Base-by-base conservation (phyloP, 768 basidiomycete species). In the Fomitopsis pulvina region DNA sequence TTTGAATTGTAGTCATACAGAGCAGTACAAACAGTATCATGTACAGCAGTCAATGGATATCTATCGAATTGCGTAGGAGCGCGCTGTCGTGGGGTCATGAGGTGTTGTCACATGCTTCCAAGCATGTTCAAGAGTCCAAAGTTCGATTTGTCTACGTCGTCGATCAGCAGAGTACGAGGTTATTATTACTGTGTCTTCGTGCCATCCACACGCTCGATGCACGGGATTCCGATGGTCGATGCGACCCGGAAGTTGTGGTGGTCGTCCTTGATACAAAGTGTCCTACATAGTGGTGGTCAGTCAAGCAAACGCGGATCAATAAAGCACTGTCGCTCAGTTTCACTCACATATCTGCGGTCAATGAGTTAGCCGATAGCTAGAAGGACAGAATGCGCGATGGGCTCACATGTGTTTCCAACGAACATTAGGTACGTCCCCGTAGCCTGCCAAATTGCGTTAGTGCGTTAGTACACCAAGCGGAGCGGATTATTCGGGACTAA, bases 251-350 rank as follows among this genome's bases (percentile, higher is more conserved):
- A 84, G 25, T 77, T 74, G 34, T 69, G 63, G 42, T 76, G 72
- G 52, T 75, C 69, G 56, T 83, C 82, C 56, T 85, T 84, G 55
- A 78, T 66, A 60, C 79, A 81, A 11, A 86, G 66, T 1, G 77
- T 76, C 22, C 82, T 82, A 43, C 43, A 48, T 21, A 45, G 34
- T 41, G 14, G 14, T 14, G 34, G 34, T 37, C 34, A 37, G 34
- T 37, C 34, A 37, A 37, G 5, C 34, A 37, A 14, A 7, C 14
- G 18, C 27, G 37, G 2, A 10, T 21, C 22, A 26, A 10, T 29
- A 11, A 37, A 27, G 26, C 4, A 3, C 22, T 28, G 3, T 18
- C n/a, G 24, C 38, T 34, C 3, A 24, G 37, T 20, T 30, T 16
- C 38, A 57, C 61, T 54, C 45, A 61, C 57, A 57, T 40, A 47